Evolutionary conservation across 2,329 filamentous ascomycete genomes (phyloP).

Genomic region (Aspergillus hortae): DNA sequence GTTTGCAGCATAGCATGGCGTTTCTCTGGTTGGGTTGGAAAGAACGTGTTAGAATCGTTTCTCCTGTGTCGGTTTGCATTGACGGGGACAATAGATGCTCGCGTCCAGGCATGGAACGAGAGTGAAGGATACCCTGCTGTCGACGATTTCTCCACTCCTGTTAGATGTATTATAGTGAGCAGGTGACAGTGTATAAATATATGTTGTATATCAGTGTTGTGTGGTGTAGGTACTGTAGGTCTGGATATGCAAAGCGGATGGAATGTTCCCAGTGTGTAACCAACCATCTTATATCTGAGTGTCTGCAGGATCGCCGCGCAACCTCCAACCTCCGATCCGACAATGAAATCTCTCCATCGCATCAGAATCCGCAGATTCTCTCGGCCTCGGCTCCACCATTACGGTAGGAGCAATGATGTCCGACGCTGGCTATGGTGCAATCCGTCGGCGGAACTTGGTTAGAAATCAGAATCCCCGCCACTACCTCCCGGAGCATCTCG

Average conservation of each 20-base stretch:
- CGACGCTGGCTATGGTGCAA: slow-evolving; percentile 21
- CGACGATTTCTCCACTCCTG: background rate
- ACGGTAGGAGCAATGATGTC: too few relatives aligned
- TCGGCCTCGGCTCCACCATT: background rate
- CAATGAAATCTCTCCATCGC: too few relatives aligned
- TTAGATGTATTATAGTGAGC: too few relatives aligned
- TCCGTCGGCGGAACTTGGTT: slow-evolving; percentile 7
- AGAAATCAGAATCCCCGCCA: slow-evolving; percentile 8
- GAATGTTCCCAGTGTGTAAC: too few relatives aligned
- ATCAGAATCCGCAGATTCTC: too few relatives aligned
- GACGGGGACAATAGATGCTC: background rate
- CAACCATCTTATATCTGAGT: too few relatives aligned
- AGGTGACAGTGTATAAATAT: too few relatives aligned
- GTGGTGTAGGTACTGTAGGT: too few relatives aligned
- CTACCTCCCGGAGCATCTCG: background rate
- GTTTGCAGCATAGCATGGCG: slow-evolving; percentile 41
- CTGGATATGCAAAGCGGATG: too few relatives aligned
- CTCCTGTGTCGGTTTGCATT: background rate
- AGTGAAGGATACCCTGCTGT: background rate
- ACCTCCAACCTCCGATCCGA: too few relatives aligned
- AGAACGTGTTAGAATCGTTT: slow-evolving; percentile 15
- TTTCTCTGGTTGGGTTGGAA: slow-evolving; percentile 24
- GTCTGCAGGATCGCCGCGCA: too few relatives aligned
- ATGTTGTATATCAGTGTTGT: too few relatives aligned
- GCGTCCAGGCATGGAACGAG: background rate